Evolutionary conservation across 2,329 filamentous ascomycete species (phyloP), one percentile per base, ranked within the genome.

Genomic region (Botryotinia narcissicola): DNA sequence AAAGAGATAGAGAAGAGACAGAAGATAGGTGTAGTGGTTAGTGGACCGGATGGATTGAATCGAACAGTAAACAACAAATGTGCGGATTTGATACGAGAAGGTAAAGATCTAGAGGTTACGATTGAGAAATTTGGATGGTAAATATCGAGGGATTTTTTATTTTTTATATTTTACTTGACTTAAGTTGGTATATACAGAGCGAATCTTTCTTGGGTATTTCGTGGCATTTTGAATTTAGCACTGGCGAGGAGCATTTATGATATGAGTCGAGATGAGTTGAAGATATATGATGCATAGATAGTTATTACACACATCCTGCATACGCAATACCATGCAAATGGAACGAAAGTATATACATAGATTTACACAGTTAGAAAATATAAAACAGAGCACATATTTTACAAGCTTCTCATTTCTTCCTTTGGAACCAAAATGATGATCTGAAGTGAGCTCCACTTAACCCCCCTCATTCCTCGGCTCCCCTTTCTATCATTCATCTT

Each of bases 41-140:
- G 87, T 44, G 90, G 90, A 0, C 90, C 90, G 4, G 88, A 92
- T 78, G 85, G 85, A 1, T 82, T 92, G 80, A 90, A 91, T 67
- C 82, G 89, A 46, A 83, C 83, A 71, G 87, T 89, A n/a, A 84
- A 89, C 76, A 92, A 91, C 80, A 81, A 83, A 3, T 89, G 87
- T 79, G 86, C 88, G 1, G 78, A 78, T 9, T 81, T 88, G 73
- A 82, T 88, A 16, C 80, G 82, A 70, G 76, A 82, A 12, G 89
- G 89, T 0, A 80, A 79, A 66, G 79, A 87, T 77, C 82, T 91
- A 5, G 80, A 84, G 71, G 83, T 91, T 67, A 82, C 84, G 42
- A 86, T 91, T 40, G 90, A 92, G 86, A 92, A 92, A 78, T 91
- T 91, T 84, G 89, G 89, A 1, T 92, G 90, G 90, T 92, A 71